These are phyloP conservation scores for Proliferodiscus dingleyae DNA, from an alignment of 2,329 filamentous ascomycete genomes.

Conservation along the genomic window DNA sequence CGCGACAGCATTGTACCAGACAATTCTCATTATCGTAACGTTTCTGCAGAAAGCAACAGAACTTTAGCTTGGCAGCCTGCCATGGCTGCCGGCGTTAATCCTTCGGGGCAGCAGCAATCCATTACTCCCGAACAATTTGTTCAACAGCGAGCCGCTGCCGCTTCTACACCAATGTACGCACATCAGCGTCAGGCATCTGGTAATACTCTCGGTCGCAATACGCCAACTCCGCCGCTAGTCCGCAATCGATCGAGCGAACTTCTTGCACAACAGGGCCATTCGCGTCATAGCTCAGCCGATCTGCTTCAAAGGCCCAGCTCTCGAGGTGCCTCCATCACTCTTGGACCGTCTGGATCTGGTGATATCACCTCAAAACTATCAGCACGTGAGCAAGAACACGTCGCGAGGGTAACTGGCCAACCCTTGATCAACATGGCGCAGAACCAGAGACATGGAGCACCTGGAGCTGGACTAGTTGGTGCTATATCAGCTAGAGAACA, in stretches of 20 bases:
- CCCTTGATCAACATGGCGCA: conserved; percentile 61
- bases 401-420: conserved; percentile 75
- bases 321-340: conserved; percentile 46
- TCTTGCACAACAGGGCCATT: conserved; percentile 30
- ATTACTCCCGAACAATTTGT: conserved; percentile 80
- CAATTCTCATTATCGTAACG: conserved; percentile 40
- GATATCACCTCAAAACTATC: conserved; percentile 61
- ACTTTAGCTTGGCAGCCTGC: conserved; percentile 78
- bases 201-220: conserved; percentile 39
- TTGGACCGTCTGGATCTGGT: conserved; percentile 30
- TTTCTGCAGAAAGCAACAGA: conserved; percentile 52
- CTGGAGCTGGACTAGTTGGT: conserved; percentile 66
- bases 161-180: conserved; percentile 49
- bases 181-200: conserved; percentile 56
- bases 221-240: conserved; percentile 38
- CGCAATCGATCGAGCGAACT: conserved; percentile 36
- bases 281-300: conserved; percentile 44
- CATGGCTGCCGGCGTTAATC: conserved; percentile 45
- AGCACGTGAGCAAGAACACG: conserved; percentile 81
- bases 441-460: conserved; percentile 30
- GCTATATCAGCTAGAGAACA: conserved; percentile 76
- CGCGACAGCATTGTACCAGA: conserved; percentile 36
- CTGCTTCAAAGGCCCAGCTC: conserved; percentile 51
- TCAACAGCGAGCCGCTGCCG: conserved; percentile 63
- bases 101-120: conserved; percentile 39